Percentiles rank a stretch among this genome's conserved stretches.
Evolutionary conservation across 1,284 basidiomycete genomes (phyloP).

Genomic region (Schizophyllum amplum): DNA sequence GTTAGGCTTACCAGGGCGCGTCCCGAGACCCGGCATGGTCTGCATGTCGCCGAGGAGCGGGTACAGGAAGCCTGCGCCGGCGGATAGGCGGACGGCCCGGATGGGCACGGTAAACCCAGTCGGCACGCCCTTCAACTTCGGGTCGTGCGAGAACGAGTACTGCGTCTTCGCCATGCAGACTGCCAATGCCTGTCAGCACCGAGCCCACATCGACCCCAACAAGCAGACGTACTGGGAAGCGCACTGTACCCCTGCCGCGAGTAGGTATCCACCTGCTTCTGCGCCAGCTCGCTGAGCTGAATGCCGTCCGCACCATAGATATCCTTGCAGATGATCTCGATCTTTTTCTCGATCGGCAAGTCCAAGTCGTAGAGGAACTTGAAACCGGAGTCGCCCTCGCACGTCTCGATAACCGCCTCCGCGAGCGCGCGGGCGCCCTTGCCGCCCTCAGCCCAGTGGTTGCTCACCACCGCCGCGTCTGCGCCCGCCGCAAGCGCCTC

Average conservation of each 20-base stretch:
- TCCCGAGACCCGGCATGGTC: conserved; percentile 96
- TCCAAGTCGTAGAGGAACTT: conserved; percentile 88
- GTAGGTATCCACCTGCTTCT: conserved; percentile 86
- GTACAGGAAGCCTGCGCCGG: conserved; percentile 94
- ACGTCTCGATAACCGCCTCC: conserved; percentile 78
- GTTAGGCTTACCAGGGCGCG: conserved; percentile 65
- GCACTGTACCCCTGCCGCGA: conserved; percentile 82
- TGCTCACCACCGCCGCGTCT: conserved; percentile 91
- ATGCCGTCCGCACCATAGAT: conserved; percentile 92
- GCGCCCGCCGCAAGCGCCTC: conserved; percentile 83
- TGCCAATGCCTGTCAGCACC: conserved; percentile 20
- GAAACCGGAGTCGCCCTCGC: conserved; percentile 80
- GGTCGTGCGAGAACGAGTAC: conserved; percentile 92
- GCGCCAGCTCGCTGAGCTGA: conserved; percentile 74
- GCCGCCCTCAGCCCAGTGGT: conserved; percentile 95
- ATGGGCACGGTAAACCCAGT: conserved; percentile 90
- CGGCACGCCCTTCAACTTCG: conserved; percentile 86
- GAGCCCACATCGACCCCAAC: not conserved
- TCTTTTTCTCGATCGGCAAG: conserved; percentile 82
- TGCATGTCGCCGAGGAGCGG: conserved; percentile 93
- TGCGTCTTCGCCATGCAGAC: conserved; percentile 99
- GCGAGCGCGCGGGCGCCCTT: conserved; percentile 83
- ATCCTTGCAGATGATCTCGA: conserved; percentile 78
- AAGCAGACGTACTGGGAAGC: conserved; percentile 61
- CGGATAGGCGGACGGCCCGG: conserved; percentile 81